These are phyloP conservation scores for Viola odorata DNA, from an alignment of 345 rosid species.

Conservation along the genomic window DNA sequence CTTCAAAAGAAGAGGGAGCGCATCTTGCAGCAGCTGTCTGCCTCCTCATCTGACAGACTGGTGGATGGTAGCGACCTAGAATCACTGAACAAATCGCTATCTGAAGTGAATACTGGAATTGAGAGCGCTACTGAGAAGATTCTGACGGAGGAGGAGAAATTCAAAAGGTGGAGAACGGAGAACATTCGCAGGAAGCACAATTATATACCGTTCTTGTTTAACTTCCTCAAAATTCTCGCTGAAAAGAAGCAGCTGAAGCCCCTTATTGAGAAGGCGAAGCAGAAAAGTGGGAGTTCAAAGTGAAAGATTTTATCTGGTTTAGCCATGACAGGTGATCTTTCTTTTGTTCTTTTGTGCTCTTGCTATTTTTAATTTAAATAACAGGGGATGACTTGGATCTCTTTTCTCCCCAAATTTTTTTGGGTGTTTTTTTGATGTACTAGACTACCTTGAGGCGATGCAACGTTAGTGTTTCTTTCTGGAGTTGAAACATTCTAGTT, in stretches of 20 bases:
- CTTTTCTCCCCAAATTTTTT: not conserved
- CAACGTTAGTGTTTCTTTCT: not conserved
- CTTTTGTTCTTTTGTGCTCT: not conserved
- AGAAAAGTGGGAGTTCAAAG: constrained; percentile 47
- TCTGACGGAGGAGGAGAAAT: constrained; percentile 89
- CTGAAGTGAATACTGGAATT: constrained; percentile 67
- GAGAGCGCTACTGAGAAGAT: constrained; percentile 83
- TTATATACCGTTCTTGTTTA: constrained; percentile 90
- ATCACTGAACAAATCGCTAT: constrained; percentile 48
- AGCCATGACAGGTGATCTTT: not conserved
- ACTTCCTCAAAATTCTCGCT: constrained; percentile 93
- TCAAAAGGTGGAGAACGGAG: constrained; percentile 94
- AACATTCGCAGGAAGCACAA: constrained; percentile 92
- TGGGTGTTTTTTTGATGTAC: not conserved
- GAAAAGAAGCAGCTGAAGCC: constrained; percentile 99
- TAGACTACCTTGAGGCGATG: not conserved
- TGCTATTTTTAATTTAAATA: not conserved
- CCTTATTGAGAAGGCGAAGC: constrained; percentile 94
- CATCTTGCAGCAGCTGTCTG: constrained; percentile 57
- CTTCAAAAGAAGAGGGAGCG: constrained; percentile 80
- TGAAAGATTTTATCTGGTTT: not conserved
- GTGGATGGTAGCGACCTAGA: constrained; percentile 45
- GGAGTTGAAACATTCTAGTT: no score
- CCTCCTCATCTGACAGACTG: constrained; percentile 49
- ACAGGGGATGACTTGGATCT: not conserved